Evolutionary conservation across 2,329 filamentous ascomycete genomes (phyloP), one percentile per base, ranked within the genome.

Genomic region (Talaromyces rugulosus): DNA sequence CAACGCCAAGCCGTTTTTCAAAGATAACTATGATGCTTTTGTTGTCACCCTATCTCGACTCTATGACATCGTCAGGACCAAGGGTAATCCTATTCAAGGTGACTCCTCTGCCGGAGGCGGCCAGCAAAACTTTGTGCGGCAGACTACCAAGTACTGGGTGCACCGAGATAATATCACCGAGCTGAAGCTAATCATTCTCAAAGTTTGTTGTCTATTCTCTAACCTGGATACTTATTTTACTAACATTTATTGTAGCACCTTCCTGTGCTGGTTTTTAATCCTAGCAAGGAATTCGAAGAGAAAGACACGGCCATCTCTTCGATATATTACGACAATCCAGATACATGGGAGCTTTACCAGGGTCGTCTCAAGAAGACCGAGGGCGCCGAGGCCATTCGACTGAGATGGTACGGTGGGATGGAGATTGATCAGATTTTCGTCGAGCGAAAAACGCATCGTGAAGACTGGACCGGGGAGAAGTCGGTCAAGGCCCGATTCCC

Each of bases 141-240:
- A 98, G 74, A 99, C 95, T 0, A 99, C 95, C 34, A 99, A 99
- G 78, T 99, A 99, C 81, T 99, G 95, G 95, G 95, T 99, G 53
- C 95, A 99, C 72, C 91, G 91, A 2, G 95, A 98, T 77, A 99
- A 99, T 72, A 95, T 99, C 69, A 98, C 95, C 5, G 95, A 99
- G 79, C 79, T 99, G 65, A 99, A 99, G 81, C 88, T 99, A 75
- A 94, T 99, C 72, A 93, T 99, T 72, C 82, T 99, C 58, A 98
- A 99, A 82, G 81, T 83, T 72, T 52, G 72, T 63, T 47, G 42
- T 47, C 6, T 14, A 27, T 27, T 27, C 11, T 33, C 56, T 34
- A 12, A 12, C n/a, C 3, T 58, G 34, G 14, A 18, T 30, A 12
- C 11, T 12, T 57, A 51, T 27, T 23, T 30, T 28, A 33, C 44